Evolutionary conservation across 2,329 filamentous ascomycete species (phyloP).

Genomic region (Venturia nashicola): DNA sequence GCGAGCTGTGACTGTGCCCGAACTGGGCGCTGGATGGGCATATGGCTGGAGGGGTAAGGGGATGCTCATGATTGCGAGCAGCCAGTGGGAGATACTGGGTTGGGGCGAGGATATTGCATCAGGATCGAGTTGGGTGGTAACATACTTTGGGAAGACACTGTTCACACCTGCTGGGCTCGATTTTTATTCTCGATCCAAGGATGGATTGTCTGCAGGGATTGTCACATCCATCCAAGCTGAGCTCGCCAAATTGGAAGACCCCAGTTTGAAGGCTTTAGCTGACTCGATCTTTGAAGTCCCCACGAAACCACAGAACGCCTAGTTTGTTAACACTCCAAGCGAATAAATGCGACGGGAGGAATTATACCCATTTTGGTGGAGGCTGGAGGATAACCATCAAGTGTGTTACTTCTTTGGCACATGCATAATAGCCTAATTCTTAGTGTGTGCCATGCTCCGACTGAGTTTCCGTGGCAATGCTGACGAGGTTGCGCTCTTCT

Average conservation of each 20-base stretch:
- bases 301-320: constrained; percentile 15
- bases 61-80: constrained; percentile 56
- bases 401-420: too few species aligned
- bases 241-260: constrained; percentile 38
- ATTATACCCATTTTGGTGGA: not conserved
- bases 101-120: constrained; percentile 48
- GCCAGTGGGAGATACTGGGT: constrained; percentile 72
- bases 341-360: not conserved
- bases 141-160: constrained; percentile 70
- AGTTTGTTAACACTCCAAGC: not conserved
- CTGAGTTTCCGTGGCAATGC: not conserved
- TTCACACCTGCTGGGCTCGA: constrained; percentile 78
- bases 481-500: not conserved
- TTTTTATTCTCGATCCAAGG: constrained; percentile 55
- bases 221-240: constrained; percentile 27
- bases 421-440: too few species aligned
- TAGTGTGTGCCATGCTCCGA: too few species aligned
- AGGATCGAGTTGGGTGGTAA: constrained; percentile 58
- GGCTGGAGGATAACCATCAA: not conserved
- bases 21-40: constrained; percentile 38
- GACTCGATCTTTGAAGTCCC: constrained; percentile 32
- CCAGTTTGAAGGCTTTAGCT: constrained; percentile 41
- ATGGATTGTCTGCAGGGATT: constrained; percentile 41
- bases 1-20: constrained; percentile 26
- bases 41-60: constrained; percentile 65